Evolutionary conservation across 352 stramenopile species (phyloP).

Genomic region (Phytophthora europaea): DNA sequence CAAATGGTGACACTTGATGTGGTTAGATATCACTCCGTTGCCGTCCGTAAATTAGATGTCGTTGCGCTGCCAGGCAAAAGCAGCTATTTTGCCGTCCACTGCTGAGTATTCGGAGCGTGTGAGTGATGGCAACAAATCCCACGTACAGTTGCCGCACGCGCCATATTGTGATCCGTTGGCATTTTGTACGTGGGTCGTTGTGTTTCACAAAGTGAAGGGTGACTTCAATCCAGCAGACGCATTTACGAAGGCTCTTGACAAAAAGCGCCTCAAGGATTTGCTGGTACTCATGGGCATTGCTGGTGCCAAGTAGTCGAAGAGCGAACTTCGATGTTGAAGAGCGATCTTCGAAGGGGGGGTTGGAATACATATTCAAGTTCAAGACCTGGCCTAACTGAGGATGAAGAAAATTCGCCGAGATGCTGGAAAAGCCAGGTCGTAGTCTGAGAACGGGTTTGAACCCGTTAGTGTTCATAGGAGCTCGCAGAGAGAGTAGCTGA

Average conservation of each 20-base stretch:
- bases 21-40: no score
- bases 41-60: no score
- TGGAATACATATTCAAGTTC: conserved; percentile 15
- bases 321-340: conserved; percentile 10
- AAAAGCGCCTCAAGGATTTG: conserved; percentile 2
- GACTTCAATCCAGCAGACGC: conserved; percentile 5
- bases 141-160: conserved; percentile 9
- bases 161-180: conserved; percentile 12
- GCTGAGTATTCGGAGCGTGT: no score
- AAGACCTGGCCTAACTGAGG: no score
- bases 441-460: no score
- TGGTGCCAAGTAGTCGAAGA: conserved; percentile 17
- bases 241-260: conserved; percentile 11
- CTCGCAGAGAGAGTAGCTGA: no score
- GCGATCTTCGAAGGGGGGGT: conserved; percentile 14
- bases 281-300: background rate
- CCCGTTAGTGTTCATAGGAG: no score
- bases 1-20: no score
- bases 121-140: conserved; percentile 9
- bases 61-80: no score
- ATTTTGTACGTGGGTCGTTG: conserved; percentile 7
- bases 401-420: no score
- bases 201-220: conserved; percentile 12
- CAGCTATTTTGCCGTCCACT: no score
- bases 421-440: no score